Base-by-base conservation (phyloP, 208 protist species). In the Kentomonas sorsogonicus region DNA sequence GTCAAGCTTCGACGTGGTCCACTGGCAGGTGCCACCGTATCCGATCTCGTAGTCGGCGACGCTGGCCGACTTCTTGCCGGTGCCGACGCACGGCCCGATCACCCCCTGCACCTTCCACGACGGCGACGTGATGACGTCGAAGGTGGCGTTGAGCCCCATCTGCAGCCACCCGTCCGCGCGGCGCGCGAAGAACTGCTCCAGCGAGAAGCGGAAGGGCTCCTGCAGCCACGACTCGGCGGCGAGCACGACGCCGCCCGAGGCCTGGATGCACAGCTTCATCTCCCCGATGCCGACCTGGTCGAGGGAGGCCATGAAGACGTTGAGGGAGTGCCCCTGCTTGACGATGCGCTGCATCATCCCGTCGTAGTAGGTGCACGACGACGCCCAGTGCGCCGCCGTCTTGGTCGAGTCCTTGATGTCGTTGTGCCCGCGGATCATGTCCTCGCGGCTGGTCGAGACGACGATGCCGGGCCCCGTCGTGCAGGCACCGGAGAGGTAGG, bases 201-300 rank as follows among this genome's bases (percentile, higher is more conserved):
- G 87, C 1, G 96, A 98, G 51, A 98, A 71, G 56, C 91, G 86
- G 76, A 99, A 99, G 7, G 97, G 88, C 66, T 94, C 72, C 72
- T 96, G 91, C 33, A 76, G 74, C 91, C 98, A 99, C 48, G 88
- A 93, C 77, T 99, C 98, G 20, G 96, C 89, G 53, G 98, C 84
- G 20, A 99, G 79, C 46, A 99, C 77, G 20, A 96, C 69, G n/a
- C 97, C 97, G 29, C 97, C 95, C 1, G 95, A 96, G 47, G 79
- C 68, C 60, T 94, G 82, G 47, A 95, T 89, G 67, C 88, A 97
- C 53, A 83, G 62, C 64, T 93, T 93, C 94, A 99, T 98, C 79
- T 99, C 98, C 9, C 88, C 81, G 6, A 99, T 57, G 25, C 97
- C 97, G 3, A 93, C 74, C 77, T 99, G 98, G 69, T 99, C 98